phyloP scores from a whole-genome alignment of 768 basidiomycete genomes.

The Leccinum uliginosum region DNA sequence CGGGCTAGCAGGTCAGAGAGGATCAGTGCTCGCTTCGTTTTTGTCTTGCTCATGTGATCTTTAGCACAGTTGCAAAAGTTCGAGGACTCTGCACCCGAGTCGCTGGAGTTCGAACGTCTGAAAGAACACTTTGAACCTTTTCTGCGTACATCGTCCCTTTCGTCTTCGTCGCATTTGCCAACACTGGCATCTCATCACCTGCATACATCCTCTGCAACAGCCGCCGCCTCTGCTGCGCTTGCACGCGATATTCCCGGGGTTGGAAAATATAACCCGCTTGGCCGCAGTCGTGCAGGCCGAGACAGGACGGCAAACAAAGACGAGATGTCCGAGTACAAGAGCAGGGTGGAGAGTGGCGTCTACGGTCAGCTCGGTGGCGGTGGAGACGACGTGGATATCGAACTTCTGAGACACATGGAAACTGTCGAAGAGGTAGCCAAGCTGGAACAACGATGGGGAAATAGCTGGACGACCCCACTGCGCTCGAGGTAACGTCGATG shows the following conservation, averaged over 20 bases:
- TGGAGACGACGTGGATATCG: constrained; percentile 65
- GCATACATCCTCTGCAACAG: constrained; percentile 79
- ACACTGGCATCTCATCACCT: constrained; percentile 58
- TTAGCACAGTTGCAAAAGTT: constrained; percentile 87
- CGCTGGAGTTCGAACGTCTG: constrained; percentile 86
- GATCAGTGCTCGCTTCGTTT: neutral
- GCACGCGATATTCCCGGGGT: constrained; percentile 85
- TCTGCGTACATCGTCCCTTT: constrained; percentile 76
- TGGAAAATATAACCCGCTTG: constrained; percentile 66
- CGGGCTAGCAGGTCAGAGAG: constrained; percentile 79
- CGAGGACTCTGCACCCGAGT: constrained; percentile 81
- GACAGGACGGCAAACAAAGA: constrained; percentile 69
- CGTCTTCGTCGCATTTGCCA: constrained; percentile 57
- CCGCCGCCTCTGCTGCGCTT: constrained; percentile 85
- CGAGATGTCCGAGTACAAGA: constrained; percentile 74
- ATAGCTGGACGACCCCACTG: constrained; percentile 70
- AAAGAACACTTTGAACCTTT: constrained; percentile 98
- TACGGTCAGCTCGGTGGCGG: constrained; percentile 52
- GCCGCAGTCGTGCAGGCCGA: constrained; percentile 44
- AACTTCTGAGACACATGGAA: constrained; percentile 64
- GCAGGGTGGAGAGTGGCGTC: constrained; percentile 59
- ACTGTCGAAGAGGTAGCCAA: constrained; percentile 57
- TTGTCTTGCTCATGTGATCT: constrained; percentile 1
- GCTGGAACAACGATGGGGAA: constrained; percentile 77
- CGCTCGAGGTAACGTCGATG: constrained; percentile 48